A percentile compares a stretch with the other conserved stretches of the same genome.
Evolutionary conservation across 2,329 filamentous ascomycete species (phyloP).

Genomic region (Colletotrichum sp.): DNA sequence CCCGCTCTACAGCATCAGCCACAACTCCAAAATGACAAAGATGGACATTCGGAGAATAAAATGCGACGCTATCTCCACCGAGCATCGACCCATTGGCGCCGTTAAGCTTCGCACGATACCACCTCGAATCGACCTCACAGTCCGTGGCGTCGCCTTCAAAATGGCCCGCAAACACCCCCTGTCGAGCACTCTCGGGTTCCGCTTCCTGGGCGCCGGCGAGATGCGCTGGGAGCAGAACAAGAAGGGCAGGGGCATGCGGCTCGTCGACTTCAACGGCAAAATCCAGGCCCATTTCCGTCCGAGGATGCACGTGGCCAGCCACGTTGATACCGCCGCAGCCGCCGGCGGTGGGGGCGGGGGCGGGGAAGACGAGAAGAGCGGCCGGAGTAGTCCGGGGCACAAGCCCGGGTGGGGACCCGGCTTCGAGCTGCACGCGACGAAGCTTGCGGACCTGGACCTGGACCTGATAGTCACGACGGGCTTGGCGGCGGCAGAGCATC

Average conservation of each 20-base stretch:
- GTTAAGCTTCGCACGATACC: conserved; percentile 13
- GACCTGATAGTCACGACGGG: conserved; percentile 19
- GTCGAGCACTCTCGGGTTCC: conserved; percentile 6
- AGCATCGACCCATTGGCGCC: background rate
- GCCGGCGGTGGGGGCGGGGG: background rate
- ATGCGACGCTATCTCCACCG: background rate
- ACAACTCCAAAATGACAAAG: conserved; percentile 9
- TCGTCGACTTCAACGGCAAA: conserved; percentile 19
- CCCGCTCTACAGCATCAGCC: background rate
- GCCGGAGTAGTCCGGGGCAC: background rate
- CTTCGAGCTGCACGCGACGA: conserved; percentile 10
- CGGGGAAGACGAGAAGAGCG: background rate
- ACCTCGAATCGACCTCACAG: conserved; percentile 4
- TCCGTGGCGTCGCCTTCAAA: conserved; percentile 14
- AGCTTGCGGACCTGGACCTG: conserved; percentile 13
- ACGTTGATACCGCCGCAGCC: background rate
- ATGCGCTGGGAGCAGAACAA: conserved; percentile 15
- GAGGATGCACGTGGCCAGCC: background rate
- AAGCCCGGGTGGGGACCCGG: background rate
- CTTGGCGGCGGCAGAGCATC: conserved; percentile 19
- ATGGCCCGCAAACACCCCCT: conserved; percentile 13
- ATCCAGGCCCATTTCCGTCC: conserved; percentile 5
- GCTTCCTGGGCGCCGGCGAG: conserved; percentile 4
- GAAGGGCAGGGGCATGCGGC: conserved; percentile 2
- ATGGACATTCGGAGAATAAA: conserved; percentile 9